Base-by-base conservation (phyloP, 352 stramenopile genomes). In the Phytophthora nicotianae region DNA sequence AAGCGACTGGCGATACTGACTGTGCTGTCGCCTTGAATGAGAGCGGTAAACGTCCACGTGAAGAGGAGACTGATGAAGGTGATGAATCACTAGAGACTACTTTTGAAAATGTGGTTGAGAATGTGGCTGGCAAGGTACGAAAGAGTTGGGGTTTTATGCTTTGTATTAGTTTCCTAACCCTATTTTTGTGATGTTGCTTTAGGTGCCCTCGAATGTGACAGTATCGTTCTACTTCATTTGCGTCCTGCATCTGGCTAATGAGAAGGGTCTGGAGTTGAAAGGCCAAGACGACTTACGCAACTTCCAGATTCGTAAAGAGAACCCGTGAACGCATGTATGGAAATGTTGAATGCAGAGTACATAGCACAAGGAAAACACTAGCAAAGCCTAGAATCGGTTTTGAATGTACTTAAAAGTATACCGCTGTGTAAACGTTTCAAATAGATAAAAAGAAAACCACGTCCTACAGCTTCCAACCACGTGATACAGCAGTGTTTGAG, bases 181-280 rank as follows among this genome's bases (percentile, higher is more conserved):
- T 50, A 7, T 14, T n/a, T 61, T 19, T 47, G 13, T 67, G 26
- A 10, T 42, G 9, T 19, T 52, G 2, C 45, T 38, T 16, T 27
- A 92, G 83, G 87, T 94, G 19, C 96, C 98, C 29, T 75, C 87
- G 40, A 97, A 98, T 59, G 97, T 98, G 7, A 98, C 96, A 4
- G 80, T 99, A 14, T 96, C 97, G 9, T 99, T 99, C 77, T 99
- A 99, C 79, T 99, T 99, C 62, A 99, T 99, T 57, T 99, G 95
- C 63, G 89, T 99, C 61, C 78, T 99, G n/a, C 97, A 99, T 76
- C 81, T 99, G 17, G 97, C 96, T 14, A 99, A 99, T 69, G 97
- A 99, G 73, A 99, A 99, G 71, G 95, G 92, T 16, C 72, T 99
- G 11, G 77, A 91, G 56, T 71, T 99, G 32, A 65, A 68, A 7